A percentile compares a stretch with the other conserved stretches of the same genome.
Evolutionary conservation across 2,329 filamentous ascomycete genomes (phyloP).

Genomic region (Fusarium floridanum): DNA sequence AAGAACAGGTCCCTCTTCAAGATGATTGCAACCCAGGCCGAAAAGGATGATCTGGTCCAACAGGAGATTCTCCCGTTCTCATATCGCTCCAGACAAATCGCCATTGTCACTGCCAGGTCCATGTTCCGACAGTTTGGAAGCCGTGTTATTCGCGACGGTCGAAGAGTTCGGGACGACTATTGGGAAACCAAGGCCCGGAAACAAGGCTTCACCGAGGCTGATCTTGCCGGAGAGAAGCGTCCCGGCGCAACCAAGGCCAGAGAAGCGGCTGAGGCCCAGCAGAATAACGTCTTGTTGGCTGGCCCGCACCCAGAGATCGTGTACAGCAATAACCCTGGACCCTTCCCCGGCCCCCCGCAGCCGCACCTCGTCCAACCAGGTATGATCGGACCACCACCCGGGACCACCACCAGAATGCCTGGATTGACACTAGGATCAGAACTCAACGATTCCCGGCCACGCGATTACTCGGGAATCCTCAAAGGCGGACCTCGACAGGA

Average conservation of each 20-base stretch:
- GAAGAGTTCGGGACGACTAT: conserved; percentile 95
- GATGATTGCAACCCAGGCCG: conserved; percentile 94
- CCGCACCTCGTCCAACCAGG: conserved; percentile 78
- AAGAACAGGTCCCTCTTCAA: conserved; percentile 97
- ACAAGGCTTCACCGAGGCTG: conserved; percentile 97
- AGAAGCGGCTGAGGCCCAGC: conserved; percentile 78
- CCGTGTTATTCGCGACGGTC: conserved; percentile 88
- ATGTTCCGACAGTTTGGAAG: conserved; percentile 99
- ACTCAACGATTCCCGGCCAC: conserved; percentile 80
- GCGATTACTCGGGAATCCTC: conserved; percentile 84
- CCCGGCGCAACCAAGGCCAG: conserved; percentile 91
- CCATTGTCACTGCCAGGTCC: conserved; percentile 95
- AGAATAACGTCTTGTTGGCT: conserved; percentile 70
- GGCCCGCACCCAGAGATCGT: conserved; percentile 87
- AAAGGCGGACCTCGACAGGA: conserved; percentile 89
- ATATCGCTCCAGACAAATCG: conserved; percentile 97
- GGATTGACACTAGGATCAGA: conserved; percentile 87
- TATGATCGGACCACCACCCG: conserved; percentile 74
- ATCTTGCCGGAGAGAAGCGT: conserved; percentile 94
- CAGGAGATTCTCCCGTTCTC: conserved; percentile 98
- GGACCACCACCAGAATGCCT: conserved; percentile 79
- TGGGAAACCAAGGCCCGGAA: conserved; percentile 98
- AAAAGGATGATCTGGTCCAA: conserved; percentile 95
- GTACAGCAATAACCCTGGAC: conserved; percentile 80
- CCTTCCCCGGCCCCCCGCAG: conserved; percentile 76